Evolutionary conservation across 345 rosid species (phyloP).

Genomic region (Trapa bicornis): DNA sequence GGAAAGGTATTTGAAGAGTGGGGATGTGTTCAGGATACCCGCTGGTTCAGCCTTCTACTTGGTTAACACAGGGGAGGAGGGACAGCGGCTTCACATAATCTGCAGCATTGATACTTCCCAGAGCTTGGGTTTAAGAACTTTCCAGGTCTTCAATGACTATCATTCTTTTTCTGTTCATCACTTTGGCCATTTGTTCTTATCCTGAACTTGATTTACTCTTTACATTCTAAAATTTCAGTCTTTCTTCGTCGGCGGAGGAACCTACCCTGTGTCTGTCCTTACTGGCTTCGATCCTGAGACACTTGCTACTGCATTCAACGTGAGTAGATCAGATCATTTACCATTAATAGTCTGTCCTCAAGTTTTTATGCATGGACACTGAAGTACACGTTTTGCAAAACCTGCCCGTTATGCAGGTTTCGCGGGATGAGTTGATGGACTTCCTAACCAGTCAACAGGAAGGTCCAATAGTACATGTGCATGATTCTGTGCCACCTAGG

Average conservation of each 20-base stretch:
- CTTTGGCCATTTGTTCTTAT: neutral
- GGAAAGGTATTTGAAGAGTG: conserved; percentile 39
- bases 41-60: conserved; percentile 82
- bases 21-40: conserved; percentile 51
- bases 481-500: conserved; percentile 28
- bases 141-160: conserved; percentile 35
- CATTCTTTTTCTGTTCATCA: too few species aligned
- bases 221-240: conserved; percentile 30
- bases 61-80: conserved; percentile 38
- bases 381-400: neutral
- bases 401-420: conserved; percentile 25
- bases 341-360: neutral
- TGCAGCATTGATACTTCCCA: conserved; percentile 68
- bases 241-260: conserved; percentile 80
- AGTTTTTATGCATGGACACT: neutral
- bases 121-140: conserved; percentile 45
- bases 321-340: conserved; percentile 15
- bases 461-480: conserved; percentile 52
- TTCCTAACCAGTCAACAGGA: conserved; percentile 27
- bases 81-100: conserved; percentile 57
- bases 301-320: conserved; percentile 64
- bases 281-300: conserved; percentile 52
- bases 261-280: conserved; percentile 41
- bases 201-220: conserved; percentile 19
- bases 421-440: conserved; percentile 27